Evolutionary conservation across 1,284 basidiomycete genomes (phyloP), one percentile per base, ranked within the genome.

Genomic region (Ganoderma multipileum): DNA sequence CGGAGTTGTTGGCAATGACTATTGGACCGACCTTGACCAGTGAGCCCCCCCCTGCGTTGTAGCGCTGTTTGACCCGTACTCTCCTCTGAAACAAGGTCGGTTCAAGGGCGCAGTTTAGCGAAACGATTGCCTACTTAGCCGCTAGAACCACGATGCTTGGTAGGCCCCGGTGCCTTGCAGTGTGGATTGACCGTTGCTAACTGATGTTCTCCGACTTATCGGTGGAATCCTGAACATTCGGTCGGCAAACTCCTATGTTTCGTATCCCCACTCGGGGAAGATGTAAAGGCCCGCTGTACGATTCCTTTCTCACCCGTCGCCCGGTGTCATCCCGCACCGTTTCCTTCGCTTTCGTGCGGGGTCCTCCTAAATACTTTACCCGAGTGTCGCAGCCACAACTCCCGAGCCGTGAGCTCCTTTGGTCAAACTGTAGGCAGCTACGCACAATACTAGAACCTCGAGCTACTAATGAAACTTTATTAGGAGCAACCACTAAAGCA

Each of bases 401-500:
- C 47, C 62, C 61, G 55, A 28, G 26, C 33, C 44, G 20, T 23
- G 52, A 28, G 47, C 23, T 26, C 28, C 28, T 20, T 23, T 26
- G 44, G 26, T 47, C 18, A 11, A 38, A 26, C 47, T 39, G n/a
- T 28, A 41, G 6, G 52, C 44, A 26, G 60, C 20, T 36, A 12
- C 28, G 38, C 36, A 20, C 36, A 39, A 64, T 59, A 59, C 67
- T 68, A 61, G 63, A 68, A 64, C 41, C 58, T 44, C 44, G 30
- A 30, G 28, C 26, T 30, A 30, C 28, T 28, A 61, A 60, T 61
- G 33, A 61, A 36, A 6, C 50, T 39, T 30, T n/a, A 68, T 41
- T 30, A 30, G 50, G 63, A 30, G 38, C 14, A 41, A 16, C 12
- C 23, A 42, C 38, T 20, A 38, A 52, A 52, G 47, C 20, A 38